Percentiles rank a stretch among this genome's conserved stretches.
These are phyloP conservation scores for Globisporangium canariense DNA, from an alignment of 352 stramenopile genomes.

Conservation along the genomic window DNA sequence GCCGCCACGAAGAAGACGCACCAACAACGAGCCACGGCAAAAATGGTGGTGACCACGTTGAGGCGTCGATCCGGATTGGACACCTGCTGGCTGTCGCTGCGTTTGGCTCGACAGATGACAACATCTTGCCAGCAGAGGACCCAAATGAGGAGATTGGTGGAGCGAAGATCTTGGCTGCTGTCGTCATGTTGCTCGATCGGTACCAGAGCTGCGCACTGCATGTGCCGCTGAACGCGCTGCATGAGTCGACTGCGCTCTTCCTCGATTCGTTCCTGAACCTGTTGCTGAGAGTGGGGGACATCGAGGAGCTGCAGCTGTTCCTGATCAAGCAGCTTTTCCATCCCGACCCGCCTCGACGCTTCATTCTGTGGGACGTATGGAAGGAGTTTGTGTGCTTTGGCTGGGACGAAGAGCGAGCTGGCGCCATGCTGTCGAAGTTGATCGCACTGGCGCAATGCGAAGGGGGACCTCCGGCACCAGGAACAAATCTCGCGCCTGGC, in stretches of 20 bases:
- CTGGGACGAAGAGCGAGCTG: constrained; percentile 36
- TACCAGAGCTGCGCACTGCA: constrained; percentile 31
- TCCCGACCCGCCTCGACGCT: constrained; percentile 35
- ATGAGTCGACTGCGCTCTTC: constrained; percentile 23
- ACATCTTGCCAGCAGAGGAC: constrained; percentile 1
- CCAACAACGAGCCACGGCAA: not conserved
- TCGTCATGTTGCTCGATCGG: constrained; percentile 32
- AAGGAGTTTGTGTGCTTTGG: constrained; percentile 52
- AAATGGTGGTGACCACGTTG: constrained; percentile 4
- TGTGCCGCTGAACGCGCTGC: constrained; percentile 13
- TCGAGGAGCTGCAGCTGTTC: constrained; percentile 38
- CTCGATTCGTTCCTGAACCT: constrained; percentile 39
- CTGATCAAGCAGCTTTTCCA: constrained; percentile 54
- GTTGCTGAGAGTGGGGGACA: constrained; percentile 22
- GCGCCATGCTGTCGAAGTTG: constrained; percentile 29
- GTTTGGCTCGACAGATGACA: constrained; percentile 20
- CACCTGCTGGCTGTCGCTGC: constrained; percentile 37
- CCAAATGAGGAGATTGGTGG: constrained; percentile 1
- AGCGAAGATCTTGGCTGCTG: constrained; percentile 20
- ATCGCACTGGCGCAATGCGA: constrained; percentile 32
- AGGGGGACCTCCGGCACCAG: constrained; percentile 5
- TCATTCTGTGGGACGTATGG: constrained; percentile 53
- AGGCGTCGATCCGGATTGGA: constrained; percentile 29
- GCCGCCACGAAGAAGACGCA: constrained; percentile 4
- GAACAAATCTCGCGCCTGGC: constrained; percentile 23